Conservation (phyloP, 768 basidiomycete species). For the Hygrophoropsis aurantiaca region DNA sequence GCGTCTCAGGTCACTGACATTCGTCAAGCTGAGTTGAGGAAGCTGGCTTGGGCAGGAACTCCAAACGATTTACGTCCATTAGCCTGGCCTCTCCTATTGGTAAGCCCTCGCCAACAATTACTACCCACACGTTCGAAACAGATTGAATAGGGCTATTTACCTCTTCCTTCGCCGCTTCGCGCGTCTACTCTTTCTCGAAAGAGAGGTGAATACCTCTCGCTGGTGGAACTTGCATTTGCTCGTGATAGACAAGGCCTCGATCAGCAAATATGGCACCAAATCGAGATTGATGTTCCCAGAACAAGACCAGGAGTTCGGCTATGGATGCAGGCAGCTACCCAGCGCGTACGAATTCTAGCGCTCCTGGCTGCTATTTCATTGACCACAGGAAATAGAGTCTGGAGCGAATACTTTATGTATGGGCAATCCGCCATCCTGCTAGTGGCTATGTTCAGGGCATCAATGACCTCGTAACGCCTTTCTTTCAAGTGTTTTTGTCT, state of each 20-base stretch:
- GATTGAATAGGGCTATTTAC: constrained; percentile 81
- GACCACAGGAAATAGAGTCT: constrained; percentile 74
- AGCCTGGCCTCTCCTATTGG: constrained; percentile 92
- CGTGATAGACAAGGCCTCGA: constrained; percentile 84
- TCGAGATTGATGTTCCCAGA: constrained; percentile 96
- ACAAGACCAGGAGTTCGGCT: constrained; percentile 88
- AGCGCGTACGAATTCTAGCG: constrained; percentile 72
- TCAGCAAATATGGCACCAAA: constrained; percentile 99
- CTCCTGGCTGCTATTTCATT: no score
- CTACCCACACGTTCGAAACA: constrained; percentile 7
- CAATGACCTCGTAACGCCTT: constrained; percentile 96
- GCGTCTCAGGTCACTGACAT: constrained; percentile 1
- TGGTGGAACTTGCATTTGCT: constrained; percentile 88
- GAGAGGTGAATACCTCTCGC: constrained; percentile 85
- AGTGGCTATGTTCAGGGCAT: constrained; percentile 99
- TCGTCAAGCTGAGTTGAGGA: constrained; percentile 72
- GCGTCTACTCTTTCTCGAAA: constrained; percentile 80
- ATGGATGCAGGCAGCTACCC: constrained; percentile 90
- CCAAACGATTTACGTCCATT: constrained; percentile 85
- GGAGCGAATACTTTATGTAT: constrained; percentile 95
- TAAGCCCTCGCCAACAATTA: constrained; percentile 35
- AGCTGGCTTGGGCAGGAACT: constrained; percentile 94
- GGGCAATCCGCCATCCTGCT: constrained; percentile 98
- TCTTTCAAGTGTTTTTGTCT: constrained; percentile 95
- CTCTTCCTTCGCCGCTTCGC: constrained; percentile 76